Conservation (phyloP, 495 filamentous ascomycete genomes). For the Astrocystis sublimbata region DNA sequence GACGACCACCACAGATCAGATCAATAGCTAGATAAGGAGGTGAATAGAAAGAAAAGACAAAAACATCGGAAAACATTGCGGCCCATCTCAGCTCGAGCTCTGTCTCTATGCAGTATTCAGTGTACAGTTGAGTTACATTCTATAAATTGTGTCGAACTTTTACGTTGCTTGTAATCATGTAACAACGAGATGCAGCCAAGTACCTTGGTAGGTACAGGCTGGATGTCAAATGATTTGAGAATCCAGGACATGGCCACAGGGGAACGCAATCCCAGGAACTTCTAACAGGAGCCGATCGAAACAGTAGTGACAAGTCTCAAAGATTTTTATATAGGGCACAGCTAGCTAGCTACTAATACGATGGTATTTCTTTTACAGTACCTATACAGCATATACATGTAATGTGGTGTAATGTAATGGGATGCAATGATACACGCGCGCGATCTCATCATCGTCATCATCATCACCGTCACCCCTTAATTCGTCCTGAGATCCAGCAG, state of each 20-base stretch:
- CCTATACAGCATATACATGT: conserved; percentile 15
- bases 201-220: too few relatives aligned
- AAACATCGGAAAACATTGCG: background rate
- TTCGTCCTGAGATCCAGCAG: conserved; percentile 31
- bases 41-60: background rate
- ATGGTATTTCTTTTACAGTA: conserved; percentile 19
- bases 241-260: too few relatives aligned
- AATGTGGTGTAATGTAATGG: too few relatives aligned
- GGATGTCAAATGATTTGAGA: too few relatives aligned
- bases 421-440: conserved; percentile 8
- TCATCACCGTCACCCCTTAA: background rate
- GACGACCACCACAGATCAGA: too few relatives aligned
- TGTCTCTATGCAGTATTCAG: background rate
- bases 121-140: too few relatives aligned
- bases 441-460: background rate
- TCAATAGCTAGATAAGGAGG: background rate
- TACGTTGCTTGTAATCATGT: too few relatives aligned
- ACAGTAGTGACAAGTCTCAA: too few relatives aligned
- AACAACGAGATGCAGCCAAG: too few relatives aligned
- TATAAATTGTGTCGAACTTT: too few relatives aligned
- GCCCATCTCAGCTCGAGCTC: background rate
- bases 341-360: background rate
- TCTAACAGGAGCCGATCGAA: too few relatives aligned
- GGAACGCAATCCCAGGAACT: too few relatives aligned
- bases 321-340: background rate